Evolutionary conservation across 805 yeast species (phyloP).

Genomic region (Teunomyces gatunensis): DNA sequence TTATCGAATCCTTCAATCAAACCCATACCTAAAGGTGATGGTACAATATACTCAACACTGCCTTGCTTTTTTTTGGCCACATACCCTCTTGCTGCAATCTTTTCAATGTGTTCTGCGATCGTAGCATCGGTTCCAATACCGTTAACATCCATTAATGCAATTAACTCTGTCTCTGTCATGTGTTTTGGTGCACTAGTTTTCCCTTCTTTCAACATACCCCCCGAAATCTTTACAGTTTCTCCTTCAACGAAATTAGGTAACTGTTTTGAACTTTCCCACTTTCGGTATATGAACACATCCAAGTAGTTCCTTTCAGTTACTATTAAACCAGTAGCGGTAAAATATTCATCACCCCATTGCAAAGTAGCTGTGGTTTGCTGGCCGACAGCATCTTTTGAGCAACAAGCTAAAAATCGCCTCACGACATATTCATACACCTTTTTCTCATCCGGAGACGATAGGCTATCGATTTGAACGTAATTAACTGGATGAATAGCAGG

Average conservation of each 20-base stretch:
- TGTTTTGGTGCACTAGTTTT: slow-evolving; percentile 77
- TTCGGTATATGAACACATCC: slow-evolving; percentile 73
- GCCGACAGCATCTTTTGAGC: slow-evolving; percentile 89
- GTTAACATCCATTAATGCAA: slow-evolving; percentile 91
- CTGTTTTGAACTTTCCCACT: slow-evolving; percentile 68
- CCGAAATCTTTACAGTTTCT: slow-evolving; percentile 53
- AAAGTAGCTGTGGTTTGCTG: slow-evolving; percentile 57
- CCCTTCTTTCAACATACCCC: slow-evolving; percentile 67
- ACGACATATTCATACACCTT: slow-evolving; percentile 84
- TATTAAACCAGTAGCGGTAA: slow-evolving; percentile 68
- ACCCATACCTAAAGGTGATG: slow-evolving; percentile 82
- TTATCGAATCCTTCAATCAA: slow-evolving; percentile 84
- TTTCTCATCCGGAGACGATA: slow-evolving; percentile 46
- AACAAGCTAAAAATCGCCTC: slow-evolving; percentile 84
- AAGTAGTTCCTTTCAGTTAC: slow-evolving; percentile 75
- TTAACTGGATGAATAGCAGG: slow-evolving; percentile 95
- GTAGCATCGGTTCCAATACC: slow-evolving; percentile 99
- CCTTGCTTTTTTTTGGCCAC: slow-evolving; percentile 45
- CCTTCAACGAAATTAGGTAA: slow-evolving; percentile 63
- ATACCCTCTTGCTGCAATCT: slow-evolving; percentile 67
- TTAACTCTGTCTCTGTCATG: slow-evolving; percentile 89
- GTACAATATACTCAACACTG: slow-evolving; percentile 52
- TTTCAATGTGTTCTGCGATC: slow-evolving; percentile 95
- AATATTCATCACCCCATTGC: slow-evolving; percentile 76
- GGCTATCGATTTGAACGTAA: slow-evolving; percentile 31